phyloP scores from a whole-genome alignment of 805 yeast species.

The Ogataea wickerhamii region DNA sequence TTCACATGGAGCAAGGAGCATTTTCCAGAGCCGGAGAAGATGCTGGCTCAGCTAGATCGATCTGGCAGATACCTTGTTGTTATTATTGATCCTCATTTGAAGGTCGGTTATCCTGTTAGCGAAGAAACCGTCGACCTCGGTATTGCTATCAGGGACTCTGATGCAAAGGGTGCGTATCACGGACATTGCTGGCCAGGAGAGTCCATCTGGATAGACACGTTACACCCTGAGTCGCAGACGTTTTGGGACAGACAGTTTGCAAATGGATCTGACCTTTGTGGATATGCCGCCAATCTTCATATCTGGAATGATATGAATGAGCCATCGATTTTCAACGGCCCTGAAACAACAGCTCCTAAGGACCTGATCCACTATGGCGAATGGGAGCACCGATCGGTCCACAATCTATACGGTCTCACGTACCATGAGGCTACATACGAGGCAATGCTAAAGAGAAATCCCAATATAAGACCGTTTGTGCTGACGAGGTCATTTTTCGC shows the following conservation, averaged over 20 bases:
- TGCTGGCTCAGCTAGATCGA: slow-evolving; percentile 61
- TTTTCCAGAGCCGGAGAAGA: slow-evolving; percentile 70
- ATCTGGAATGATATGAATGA: slow-evolving; percentile 99
- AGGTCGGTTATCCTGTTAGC: slow-evolving; percentile 64
- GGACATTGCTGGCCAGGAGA: slow-evolving; percentile 99
- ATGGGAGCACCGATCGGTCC: slow-evolving; percentile 89
- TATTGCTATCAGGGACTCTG: slow-evolving; percentile 37
- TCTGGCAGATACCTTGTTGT: slow-evolving; percentile 80
- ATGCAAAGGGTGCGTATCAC: slow-evolving; percentile 47
- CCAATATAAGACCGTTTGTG: slow-evolving; percentile 72
- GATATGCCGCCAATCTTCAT: slow-evolving; percentile 60
- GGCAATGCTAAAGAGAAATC: slow-evolving; percentile 52
- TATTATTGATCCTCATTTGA: slow-evolving; percentile 90
- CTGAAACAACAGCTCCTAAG: slow-evolving; percentile 87
- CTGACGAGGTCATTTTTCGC: slow-evolving; percentile 84
- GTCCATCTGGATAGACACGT: slow-evolving; percentile 87
- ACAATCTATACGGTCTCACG: slow-evolving; percentile 78
- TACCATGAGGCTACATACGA: slow-evolving; percentile 77
- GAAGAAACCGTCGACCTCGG: slow-evolving; percentile 45
- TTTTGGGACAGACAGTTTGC: slow-evolving; percentile 57
- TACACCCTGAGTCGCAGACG: slow-evolving; percentile 56
- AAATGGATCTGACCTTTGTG: slow-evolving; percentile 43
- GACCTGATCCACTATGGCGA: slow-evolving; percentile 74
- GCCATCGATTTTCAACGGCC: slow-evolving; percentile 92
- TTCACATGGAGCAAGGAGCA: slow-evolving; percentile 81